Conservation (phyloP, 768 basidiomycete species). For the Rossbeevera mucosa region DNA sequence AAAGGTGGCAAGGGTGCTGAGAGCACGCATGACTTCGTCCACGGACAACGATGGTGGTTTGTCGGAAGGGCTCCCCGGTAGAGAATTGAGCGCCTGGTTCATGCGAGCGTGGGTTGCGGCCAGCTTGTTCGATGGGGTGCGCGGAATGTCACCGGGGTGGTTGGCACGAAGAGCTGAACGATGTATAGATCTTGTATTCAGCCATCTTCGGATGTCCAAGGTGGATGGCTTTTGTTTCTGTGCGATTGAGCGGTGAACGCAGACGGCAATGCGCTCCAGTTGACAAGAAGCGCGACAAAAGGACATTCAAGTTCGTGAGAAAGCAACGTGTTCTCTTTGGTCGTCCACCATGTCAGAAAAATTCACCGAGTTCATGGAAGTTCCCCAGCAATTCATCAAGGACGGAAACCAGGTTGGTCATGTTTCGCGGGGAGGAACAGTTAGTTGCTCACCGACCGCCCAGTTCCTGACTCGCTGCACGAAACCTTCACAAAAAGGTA, state of each 20-base stretch:
- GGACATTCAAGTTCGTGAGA: slow-evolving; percentile 58
- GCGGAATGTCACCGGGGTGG: slow-evolving; percentile 7
- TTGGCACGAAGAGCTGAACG: neutral
- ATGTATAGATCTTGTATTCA: slow-evolving; percentile 4
- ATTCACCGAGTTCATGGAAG: slow-evolving; percentile 83
- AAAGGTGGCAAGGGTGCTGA: slow-evolving; percentile 48
- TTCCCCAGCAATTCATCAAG: slow-evolving; percentile 86
- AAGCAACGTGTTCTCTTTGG: slow-evolving; percentile 16
- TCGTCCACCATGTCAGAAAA: slow-evolving; percentile 75
- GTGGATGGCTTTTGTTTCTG: slow-evolving; percentile 9
- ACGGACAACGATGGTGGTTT: slow-evolving; percentile 7
- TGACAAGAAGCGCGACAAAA: slow-evolving; percentile 35
- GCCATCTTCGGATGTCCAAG: slow-evolving; percentile 21
- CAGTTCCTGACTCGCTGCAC: slow-evolving; percentile 97
- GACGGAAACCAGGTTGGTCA: slow-evolving; percentile 85
- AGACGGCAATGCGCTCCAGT: slow-evolving; percentile 26
- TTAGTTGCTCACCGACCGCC: slow-evolving; percentile 10
- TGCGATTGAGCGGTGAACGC: slow-evolving; percentile 21
- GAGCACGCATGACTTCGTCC: slow-evolving; percentile 34
- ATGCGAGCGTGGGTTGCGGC: slow-evolving; percentile 20
- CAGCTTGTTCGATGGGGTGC: slow-evolving; percentile 17
- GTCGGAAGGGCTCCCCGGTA: slow-evolving; percentile 10
- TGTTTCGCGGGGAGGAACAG: neutral
- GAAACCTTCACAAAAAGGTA: slow-evolving; percentile 95
- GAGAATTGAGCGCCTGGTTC: slow-evolving; percentile 20